A percentile compares a stretch with the other conserved stretches of the same genome.
phyloP scores from a whole-genome alignment of 768 basidiomycete species.

The Pulveroboletus sp. region DNA sequence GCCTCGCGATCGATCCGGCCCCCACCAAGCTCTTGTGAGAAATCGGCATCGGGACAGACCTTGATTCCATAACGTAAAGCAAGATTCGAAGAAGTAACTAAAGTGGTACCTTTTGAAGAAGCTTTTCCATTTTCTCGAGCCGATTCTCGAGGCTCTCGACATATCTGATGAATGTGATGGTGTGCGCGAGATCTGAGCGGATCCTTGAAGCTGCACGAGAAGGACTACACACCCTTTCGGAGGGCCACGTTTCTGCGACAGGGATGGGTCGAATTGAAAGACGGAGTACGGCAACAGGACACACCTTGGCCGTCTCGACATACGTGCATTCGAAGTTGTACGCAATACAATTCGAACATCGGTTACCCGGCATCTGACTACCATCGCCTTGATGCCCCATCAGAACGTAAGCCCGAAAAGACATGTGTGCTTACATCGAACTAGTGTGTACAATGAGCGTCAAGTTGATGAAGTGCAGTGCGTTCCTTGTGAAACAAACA shows the following conservation, averaged over 20 bases:
- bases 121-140: conserved; percentile 61
- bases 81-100: too few species aligned
- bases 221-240: conserved; percentile 30
- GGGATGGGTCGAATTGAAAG: too few species aligned
- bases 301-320: conserved; percentile 52
- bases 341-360: conserved; percentile 55
- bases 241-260: conserved; percentile 39
- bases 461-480: too few species aligned
- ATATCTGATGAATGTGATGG: conserved; percentile 43
- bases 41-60: conserved; percentile 65
- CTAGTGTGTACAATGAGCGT: not conserved
- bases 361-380: conserved; percentile 51
- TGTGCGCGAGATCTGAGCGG: not conserved
- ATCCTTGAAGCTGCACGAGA: not conserved
- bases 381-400: conserved; percentile 48
- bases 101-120: conserved; percentile 48
- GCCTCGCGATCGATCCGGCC: conserved; percentile 36
- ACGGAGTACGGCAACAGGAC: not conserved
- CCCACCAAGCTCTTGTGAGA: conserved; percentile 56
- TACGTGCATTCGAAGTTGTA: conserved; percentile 54
- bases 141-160: conserved; percentile 61
- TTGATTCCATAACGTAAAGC: too few species aligned
- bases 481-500: too few species aligned
- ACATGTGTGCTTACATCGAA: conserved; percentile 21
- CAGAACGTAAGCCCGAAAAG: too few species aligned